phyloP scores from a whole-genome alignment of 805 yeast genomes.

The Wilhelminamyces savonicus region DNA sequence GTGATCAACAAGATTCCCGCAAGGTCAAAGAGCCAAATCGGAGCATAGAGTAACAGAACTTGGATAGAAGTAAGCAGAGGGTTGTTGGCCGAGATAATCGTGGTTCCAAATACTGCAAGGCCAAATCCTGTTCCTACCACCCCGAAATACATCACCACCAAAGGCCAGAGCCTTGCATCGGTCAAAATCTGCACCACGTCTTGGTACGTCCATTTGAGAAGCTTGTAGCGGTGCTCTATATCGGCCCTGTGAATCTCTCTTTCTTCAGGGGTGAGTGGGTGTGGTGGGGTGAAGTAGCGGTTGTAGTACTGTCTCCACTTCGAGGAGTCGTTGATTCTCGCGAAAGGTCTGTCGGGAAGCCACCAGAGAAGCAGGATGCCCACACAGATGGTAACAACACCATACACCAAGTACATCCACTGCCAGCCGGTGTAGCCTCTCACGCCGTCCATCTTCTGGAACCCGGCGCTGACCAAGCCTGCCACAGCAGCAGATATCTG shows the following conservation, averaged over 20 bases:
- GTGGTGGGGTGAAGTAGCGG: slow-evolving; percentile 21
- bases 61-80: slow-evolving; percentile 58
- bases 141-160: slow-evolving; percentile 84
- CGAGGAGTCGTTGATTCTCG: slow-evolving; percentile 4
- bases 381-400: slow-evolving; percentile 55
- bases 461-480: slow-evolving; percentile 82
- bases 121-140: slow-evolving; percentile 92
- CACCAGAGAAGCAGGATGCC: slow-evolving; percentile 71
- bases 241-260: slow-evolving; percentile 52
- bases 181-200: slow-evolving; percentile 50
- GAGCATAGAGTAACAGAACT: slow-evolving; percentile 74
- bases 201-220: slow-evolving; percentile 48
- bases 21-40: slow-evolving; percentile 84
- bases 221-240: slow-evolving; percentile 46
- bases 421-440: slow-evolving; percentile 77
- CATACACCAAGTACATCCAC: slow-evolving; percentile 79
- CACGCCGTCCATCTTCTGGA: slow-evolving; percentile 72
- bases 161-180: slow-evolving; percentile 73
- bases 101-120: slow-evolving; percentile 76
- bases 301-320: slow-evolving; percentile 14
- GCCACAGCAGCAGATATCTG: slow-evolving; percentile 88
- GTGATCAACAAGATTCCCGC: slow-evolving; percentile 70
- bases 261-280: slow-evolving; percentile 53
- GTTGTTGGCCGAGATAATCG: slow-evolving; percentile 61
- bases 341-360: slow-evolving; percentile 75